Percentiles rank a stretch among this genome's conserved stretches.
Conservation (phyloP, 345 rosid genomes). For the Punica granatum region DNA sequence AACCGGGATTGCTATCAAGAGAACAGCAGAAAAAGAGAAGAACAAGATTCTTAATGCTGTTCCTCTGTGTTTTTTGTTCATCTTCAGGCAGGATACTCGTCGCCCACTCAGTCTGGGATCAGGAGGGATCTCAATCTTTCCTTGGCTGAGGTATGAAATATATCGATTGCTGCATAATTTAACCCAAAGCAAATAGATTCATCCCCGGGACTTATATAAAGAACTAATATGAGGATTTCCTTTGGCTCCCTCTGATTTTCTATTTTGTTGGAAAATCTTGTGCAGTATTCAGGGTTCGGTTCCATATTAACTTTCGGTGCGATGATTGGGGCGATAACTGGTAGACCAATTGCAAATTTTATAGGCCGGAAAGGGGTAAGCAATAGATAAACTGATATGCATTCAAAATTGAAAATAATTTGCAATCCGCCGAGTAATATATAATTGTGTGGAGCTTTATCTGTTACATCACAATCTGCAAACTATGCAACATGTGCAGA, state of each 20-base stretch:
- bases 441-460: neutral
- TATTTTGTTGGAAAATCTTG: neutral
- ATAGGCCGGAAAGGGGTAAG: conserved; percentile 87
- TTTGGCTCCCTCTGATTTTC: neutral
- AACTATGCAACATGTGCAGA: conserved; percentile 26
- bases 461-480: neutral
- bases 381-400: neutral
- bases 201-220: neutral
- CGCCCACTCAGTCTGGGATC: conserved; percentile 81
- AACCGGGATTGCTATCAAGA: neutral
- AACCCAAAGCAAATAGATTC: neutral
- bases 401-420: neutral
- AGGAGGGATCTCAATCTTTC: conserved; percentile 58
- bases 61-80: neutral
- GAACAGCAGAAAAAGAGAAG: neutral
- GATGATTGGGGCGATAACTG: conserved; percentile 90
- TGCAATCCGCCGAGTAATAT: neutral
- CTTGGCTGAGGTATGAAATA: conserved; percentile 48
- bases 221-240: neutral
- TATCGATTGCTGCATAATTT: neutral
- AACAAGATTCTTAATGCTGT: neutral
- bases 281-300: conserved; percentile 79
- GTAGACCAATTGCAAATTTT: conserved; percentile 75
- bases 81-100: conserved; percentile 79
- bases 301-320: conserved; percentile 87